Evolutionary conservation across 441 rosid genomes (phyloP).

Genomic region (Theobroma grandiflorum): DNA sequence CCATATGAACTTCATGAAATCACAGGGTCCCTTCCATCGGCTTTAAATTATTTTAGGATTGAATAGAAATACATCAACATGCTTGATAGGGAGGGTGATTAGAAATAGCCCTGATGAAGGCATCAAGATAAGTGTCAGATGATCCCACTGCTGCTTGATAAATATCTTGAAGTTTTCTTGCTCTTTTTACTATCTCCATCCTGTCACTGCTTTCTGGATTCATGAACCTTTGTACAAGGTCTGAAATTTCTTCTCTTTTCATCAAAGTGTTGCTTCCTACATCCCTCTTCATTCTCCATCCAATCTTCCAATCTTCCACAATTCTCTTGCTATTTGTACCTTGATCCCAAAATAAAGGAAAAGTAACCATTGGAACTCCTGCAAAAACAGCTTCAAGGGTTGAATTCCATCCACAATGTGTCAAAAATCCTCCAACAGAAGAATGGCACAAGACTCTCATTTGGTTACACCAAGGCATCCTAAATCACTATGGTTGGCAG

Average conservation of each 20-base stretch:
- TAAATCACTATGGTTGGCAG: not conserved
- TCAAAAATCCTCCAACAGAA: slow-evolving; percentile 39
- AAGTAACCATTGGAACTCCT: slow-evolving; percentile 42
- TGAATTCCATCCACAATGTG: slow-evolving; percentile 19
- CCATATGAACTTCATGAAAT: not conserved
- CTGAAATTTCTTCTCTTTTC: not conserved
- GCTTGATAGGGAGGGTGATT: not conserved
- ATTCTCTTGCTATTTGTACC: slow-evolving; percentile 34
- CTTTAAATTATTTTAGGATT: not conserved
- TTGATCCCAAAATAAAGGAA: slow-evolving; percentile 40
- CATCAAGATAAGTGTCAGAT: slow-evolving; percentile 10
- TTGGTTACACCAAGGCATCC: slow-evolving; percentile 50
- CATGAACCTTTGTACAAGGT: slow-evolving; percentile 16
- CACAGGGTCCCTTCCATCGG: not conserved
- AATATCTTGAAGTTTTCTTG: not conserved
- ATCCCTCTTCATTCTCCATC: slow-evolving; percentile 26
- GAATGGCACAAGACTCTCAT: slow-evolving; percentile 38
- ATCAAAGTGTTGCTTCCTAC: not conserved
- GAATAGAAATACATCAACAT: not conserved
- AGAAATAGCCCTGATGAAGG: slow-evolving; percentile 21
- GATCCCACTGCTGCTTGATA: slow-evolving; percentile 13
- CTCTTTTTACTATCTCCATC: slow-evolving; percentile 15
- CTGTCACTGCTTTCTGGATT: not conserved
- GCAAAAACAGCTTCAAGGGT: not conserved
- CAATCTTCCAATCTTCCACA: slow-evolving; percentile 43